Conservation (phyloP, 176 grass and related monocot genomes). For the Hordeum marinum region DNA sequence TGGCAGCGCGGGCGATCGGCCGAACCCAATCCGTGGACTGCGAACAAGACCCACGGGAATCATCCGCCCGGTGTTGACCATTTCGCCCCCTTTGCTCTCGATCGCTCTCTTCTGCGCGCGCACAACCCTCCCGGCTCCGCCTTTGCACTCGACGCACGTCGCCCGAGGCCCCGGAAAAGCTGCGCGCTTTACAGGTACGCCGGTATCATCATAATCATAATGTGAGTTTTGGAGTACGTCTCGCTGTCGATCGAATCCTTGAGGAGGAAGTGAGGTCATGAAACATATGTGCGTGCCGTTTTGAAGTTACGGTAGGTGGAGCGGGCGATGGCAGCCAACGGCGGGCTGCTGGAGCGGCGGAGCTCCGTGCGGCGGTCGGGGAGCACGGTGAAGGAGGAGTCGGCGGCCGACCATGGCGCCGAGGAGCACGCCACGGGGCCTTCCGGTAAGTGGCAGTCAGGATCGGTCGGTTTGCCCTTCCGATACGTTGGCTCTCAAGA, state of each 20-base stretch:
- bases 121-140: constrained; percentile 20
- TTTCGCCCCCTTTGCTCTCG: not conserved
- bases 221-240: not conserved
- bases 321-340: constrained; percentile 25
- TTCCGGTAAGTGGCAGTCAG: constrained; percentile 31
- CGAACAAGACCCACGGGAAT: constrained; percentile 1
- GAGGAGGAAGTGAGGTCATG: not conserved
- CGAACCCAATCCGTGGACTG: constrained; percentile 5
- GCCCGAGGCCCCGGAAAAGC: constrained; percentile 28
- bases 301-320: not conserved
- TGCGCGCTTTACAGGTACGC: constrained; percentile 49
- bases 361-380: constrained; percentile 36
- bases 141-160: constrained; percentile 7
- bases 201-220: constrained; percentile 27
- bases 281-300: not conserved
- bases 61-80: constrained; percentile 30
- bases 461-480: not conserved
- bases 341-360: constrained; percentile 33
- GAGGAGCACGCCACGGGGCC: constrained; percentile 1
- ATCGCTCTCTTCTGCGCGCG: not conserved
- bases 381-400: constrained; percentile 34
- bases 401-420: constrained; percentile 5
- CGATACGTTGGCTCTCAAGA: not conserved
- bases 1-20: constrained; percentile 14
- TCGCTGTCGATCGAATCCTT: not conserved